These are phyloP conservation scores for Hypoxylon sp. DNA, from an alignment of 2,329 filamentous ascomycete genomes.

Conservation along the genomic window DNA sequence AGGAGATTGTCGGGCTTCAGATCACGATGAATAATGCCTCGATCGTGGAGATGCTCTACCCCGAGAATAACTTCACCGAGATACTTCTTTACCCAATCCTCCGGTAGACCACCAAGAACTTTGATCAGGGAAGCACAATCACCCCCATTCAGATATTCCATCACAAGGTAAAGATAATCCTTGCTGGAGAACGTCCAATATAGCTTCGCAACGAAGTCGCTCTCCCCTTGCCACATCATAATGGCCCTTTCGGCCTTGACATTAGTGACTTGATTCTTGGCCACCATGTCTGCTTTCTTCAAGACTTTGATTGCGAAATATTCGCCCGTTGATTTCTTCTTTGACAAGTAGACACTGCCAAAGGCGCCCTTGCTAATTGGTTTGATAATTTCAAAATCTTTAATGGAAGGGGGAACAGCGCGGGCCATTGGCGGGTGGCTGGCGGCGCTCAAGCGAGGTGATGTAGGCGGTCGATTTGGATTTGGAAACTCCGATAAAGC, in stretches of 20 bases:
- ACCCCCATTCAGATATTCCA: constrained; percentile 98
- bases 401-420: constrained; percentile 94
- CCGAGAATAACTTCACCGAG: constrained; percentile 96
- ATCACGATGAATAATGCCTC: constrained; percentile 96
- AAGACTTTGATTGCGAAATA: constrained; percentile 99
- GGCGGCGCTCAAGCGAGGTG: constrained; percentile 83
- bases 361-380: constrained; percentile 99
- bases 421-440: constrained; percentile 86
- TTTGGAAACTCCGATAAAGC: constrained; percentile 79
- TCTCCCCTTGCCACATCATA: constrained; percentile 99
- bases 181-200: constrained; percentile 99
- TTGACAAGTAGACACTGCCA: constrained; percentile 96
- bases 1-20: constrained; percentile 97
- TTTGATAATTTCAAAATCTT: constrained; percentile 99
- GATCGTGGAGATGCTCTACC: constrained; percentile 93
- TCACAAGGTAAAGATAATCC: constrained; percentile 97
- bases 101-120: constrained; percentile 88
- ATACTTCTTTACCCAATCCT: constrained; percentile 99
- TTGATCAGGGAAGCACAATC: constrained; percentile 98
- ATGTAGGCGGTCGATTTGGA: constrained; percentile 79
- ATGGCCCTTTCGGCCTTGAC: constrained; percentile 98
- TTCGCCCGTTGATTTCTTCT: constrained; percentile 98
- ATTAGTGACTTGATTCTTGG: constrained; percentile 99
- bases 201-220: constrained; percentile 97
- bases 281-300: constrained; percentile 99